Base-by-base conservation (phyloP, 148 eudicot genomes). In the Mesembryanthemum crystallinum region DNA sequence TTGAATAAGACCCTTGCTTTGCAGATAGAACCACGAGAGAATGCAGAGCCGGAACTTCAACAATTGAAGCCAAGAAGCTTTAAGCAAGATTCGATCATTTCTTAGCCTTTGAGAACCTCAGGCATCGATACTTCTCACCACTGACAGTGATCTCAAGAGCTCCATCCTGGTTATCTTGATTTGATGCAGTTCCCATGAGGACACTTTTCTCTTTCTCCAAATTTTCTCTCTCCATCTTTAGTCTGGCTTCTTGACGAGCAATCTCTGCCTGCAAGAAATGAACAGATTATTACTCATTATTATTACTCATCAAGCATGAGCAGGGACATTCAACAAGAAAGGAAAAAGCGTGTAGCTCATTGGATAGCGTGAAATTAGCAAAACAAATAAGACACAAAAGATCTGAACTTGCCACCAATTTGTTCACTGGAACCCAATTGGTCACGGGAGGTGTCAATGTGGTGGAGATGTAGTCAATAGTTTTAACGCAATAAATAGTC, bases 131-230 rank as follows among this genome's bases (percentile, higher is more conserved):
- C 82, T 95, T 95, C 83, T 95, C 99, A 9, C 97, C 97, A 75
- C 99, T 89, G 20, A 96, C 99, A 0, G 99, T 96, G 79, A 96
- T 96, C 79, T 96, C 99, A 75, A 96, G 98, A 64, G 99, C 98
- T 76, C 99, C 98, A 69, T 96, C 99, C 80, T 96, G 99, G 79
- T 91, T 96, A 77, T 96, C 99, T 84, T 91, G 98, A 86, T 92
- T 95, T 20, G 99, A 92, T 28, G 98, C 98, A 49, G 99, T 96
- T 79, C 99, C 98, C 99, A 96, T 96, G 18, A 96, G 89, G 58
- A 96, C 98, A 69, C 99, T 96, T 80, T 96, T 96, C 88, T 96
- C 99, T 74, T 96, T 96, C 83, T 96, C 99, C 8, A 96, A 93
- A 74, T 96, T 96, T 77, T 96, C 99, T 72, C 94, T 83, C 72